Percentiles rank a stretch among this genome's conserved stretches.
These are phyloP conservation scores for Aspergillus sp. DNA, from an alignment of 2,329 filamentous ascomycete species.

Conservation along the genomic window DNA sequence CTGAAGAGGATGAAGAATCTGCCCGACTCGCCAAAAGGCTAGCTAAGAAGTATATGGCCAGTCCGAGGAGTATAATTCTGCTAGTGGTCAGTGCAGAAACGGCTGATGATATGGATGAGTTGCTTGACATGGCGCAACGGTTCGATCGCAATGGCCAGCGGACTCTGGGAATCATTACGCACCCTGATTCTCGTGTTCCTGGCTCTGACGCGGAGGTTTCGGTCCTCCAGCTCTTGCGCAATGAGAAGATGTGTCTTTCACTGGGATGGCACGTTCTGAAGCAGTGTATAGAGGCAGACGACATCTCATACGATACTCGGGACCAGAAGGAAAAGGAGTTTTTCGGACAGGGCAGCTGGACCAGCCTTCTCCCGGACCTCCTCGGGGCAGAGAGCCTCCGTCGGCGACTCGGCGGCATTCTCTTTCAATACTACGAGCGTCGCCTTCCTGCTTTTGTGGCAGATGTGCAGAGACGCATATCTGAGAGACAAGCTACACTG, in stretches of 20 bases:
- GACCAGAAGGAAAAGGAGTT: slow-evolving; percentile 35
- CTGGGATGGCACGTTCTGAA: slow-evolving; percentile 52
- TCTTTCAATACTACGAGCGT: slow-evolving; percentile 28
- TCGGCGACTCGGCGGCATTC: slow-evolving; percentile 37
- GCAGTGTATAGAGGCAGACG: too few species aligned
- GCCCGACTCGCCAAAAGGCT: slow-evolving; percentile 50
- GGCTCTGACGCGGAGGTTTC: slow-evolving; percentile 37
- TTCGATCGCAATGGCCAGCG: slow-evolving; percentile 33
- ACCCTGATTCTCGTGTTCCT: slow-evolving; percentile 41
- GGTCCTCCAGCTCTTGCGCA: slow-evolving; percentile 39
- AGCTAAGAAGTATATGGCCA: slow-evolving; percentile 55
- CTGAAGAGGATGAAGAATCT: slow-evolving; percentile 52
- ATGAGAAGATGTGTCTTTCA: slow-evolving; percentile 42
- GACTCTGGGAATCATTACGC: slow-evolving; percentile 50
- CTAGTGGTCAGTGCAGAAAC: slow-evolving; percentile 53
- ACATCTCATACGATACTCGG: slow-evolving; percentile 22
- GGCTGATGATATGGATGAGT: slow-evolving; percentile 58
- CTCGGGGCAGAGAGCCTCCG: slow-evolving; percentile 39
- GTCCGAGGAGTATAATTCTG: slow-evolving; percentile 59
- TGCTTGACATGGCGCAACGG: slow-evolving; percentile 49
- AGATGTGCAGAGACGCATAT: slow-evolving; percentile 33
- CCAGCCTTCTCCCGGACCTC: slow-evolving; percentile 18
- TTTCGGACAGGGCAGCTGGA: slow-evolving; percentile 32
- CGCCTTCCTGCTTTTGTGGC: slow-evolving; percentile 39
- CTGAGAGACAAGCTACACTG: slow-evolving; percentile 28